Conservation (phyloP, 2,329 filamentous ascomycete species). For the Phyllosticta capitalensis region DNA sequence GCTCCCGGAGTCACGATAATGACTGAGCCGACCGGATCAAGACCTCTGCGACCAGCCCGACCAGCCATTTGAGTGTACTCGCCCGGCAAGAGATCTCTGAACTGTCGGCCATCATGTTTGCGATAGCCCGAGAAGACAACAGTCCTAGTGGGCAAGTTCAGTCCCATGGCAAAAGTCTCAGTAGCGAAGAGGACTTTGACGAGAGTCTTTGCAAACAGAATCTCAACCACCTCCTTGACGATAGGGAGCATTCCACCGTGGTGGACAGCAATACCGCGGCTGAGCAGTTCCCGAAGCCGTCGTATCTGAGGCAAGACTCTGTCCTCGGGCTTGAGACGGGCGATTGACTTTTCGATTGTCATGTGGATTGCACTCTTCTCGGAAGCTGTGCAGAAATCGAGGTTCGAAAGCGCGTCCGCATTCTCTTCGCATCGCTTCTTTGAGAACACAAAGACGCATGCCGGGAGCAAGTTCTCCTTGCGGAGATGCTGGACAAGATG, state of each 20-base stretch:
- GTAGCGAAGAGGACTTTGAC: conserved; percentile 97
- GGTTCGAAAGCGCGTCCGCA: conserved; percentile 85
- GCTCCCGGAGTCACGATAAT: conserved; percentile 77
- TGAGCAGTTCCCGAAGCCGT: conserved; percentile 72
- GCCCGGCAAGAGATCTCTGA: conserved; percentile 82
- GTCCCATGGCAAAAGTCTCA: conserved; percentile 96
- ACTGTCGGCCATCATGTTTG: conserved; percentile 88
- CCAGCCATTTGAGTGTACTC: conserved; percentile 99
- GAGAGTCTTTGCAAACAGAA: conserved; percentile 85
- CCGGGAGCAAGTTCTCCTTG: conserved; percentile 78
- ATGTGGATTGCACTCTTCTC: conserved; percentile 98
- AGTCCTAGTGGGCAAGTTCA: conserved; percentile 90
- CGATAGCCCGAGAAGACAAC: conserved; percentile 96
- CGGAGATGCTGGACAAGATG: conserved; percentile 85
- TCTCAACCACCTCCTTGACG: conserved; percentile 95
- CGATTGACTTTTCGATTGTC: conserved; percentile 91
- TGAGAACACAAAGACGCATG: conserved; percentile 97
- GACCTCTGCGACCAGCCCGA: conserved; percentile 80
- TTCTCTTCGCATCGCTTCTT: conserved; percentile 98
- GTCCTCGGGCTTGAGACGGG: conserved; percentile 83
- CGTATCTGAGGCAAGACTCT: conserved; percentile 84
- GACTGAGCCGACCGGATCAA: conserved; percentile 87
- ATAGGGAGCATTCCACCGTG: conserved; percentile 92
- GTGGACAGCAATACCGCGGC: conserved; percentile 87
- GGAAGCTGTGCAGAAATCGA: conserved; percentile 84